A percentile compares a stretch with the other conserved stretches of the same genome.
phyloP scores from a whole-genome alignment of 805 yeast species.

The Ogataea dorogensis region DNA sequence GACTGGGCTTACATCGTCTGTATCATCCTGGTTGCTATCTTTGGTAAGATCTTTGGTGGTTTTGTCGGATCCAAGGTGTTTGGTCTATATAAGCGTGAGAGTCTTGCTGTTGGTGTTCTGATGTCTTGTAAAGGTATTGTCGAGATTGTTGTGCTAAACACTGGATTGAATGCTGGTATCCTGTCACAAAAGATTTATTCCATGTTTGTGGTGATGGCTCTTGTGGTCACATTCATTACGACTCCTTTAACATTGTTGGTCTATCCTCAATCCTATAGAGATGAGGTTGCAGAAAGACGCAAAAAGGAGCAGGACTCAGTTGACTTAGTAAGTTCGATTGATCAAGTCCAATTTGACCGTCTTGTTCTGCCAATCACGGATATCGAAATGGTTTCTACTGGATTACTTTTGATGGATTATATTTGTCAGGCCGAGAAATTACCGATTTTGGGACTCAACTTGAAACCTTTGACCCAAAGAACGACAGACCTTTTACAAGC shows the following conservation, averaged over 20 bases:
- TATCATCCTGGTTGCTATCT: constrained; percentile 62
- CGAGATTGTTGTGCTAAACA: constrained; percentile 73
- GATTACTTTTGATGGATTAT: constrained; percentile 30
- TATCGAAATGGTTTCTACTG: constrained; percentile 31
- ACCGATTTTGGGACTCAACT: constrained; percentile 49
- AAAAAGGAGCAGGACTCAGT: constrained; percentile 23
- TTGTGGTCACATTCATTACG: constrained; percentile 73
- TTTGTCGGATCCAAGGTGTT: constrained; percentile 57
- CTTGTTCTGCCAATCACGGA: constrained; percentile 28
- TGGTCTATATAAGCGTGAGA: constrained; percentile 71
- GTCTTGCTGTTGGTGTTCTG: constrained; percentile 70
- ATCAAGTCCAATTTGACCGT: constrained; percentile 22
- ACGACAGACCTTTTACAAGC: constrained; percentile 71
- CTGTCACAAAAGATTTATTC: constrained; percentile 64
- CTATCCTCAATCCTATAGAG: constrained; percentile 64
- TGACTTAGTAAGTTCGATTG: constrained; percentile 31
- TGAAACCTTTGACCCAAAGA: constrained; percentile 61
- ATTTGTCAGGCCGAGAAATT: constrained; percentile 24
- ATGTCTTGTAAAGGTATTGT: constrained; percentile 91
- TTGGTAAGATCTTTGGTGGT: constrained; percentile 70
- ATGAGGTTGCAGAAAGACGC: constrained; percentile 39
- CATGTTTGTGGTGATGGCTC: constrained; percentile 82
- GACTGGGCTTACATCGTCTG: constrained; percentile 82
- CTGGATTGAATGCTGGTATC: constrained; percentile 71
- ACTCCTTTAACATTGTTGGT: constrained; percentile 65